Evolutionary conservation across 768 basidiomycete species (phyloP).

Genomic region (Suillus lakei): DNA sequence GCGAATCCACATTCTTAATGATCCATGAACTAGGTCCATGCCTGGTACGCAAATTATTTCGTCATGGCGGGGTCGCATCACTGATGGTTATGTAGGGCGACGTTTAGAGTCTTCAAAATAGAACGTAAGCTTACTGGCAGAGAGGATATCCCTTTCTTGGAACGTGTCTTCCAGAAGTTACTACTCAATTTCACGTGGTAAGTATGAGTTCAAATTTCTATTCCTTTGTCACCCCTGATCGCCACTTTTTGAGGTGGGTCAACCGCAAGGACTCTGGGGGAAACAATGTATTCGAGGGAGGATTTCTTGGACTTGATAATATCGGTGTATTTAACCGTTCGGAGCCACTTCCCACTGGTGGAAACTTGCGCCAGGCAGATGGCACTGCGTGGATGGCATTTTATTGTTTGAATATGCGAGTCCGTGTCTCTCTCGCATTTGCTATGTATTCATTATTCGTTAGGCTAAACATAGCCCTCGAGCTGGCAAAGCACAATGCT

Average conservation of each 20-base stretch:
- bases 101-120: slow-evolving; percentile 99
- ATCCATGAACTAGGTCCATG: slow-evolving; percentile 58
- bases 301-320: slow-evolving; percentile 97
- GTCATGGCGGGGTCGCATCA: neutral
- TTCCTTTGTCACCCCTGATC: slow-evolving; percentile 6
- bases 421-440: neutral
- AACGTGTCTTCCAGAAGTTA: slow-evolving; percentile 98
- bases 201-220: slow-evolving; percentile 17
- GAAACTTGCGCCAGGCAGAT: slow-evolving; percentile 92
- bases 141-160: slow-evolving; percentile 91
- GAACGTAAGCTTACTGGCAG: slow-evolving; percentile 93
- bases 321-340: slow-evolving; percentile 98
- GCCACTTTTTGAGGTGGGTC: slow-evolving; percentile 74
- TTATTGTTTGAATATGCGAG: slow-evolving; percentile 94
- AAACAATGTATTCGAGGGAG: slow-evolving; percentile 97
- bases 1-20: neutral
- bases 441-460: slow-evolving; percentile 7
- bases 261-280: slow-evolving; percentile 96
- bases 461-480: slow-evolving; percentile 96
- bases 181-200: slow-evolving; percentile 97
- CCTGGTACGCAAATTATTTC: slow-evolving; percentile 61
- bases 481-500: slow-evolving; percentile 95
- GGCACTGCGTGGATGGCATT: slow-evolving; percentile 99
- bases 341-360: slow-evolving; percentile 95
- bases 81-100: slow-evolving; percentile 63